Evolutionary conservation across 179 eudicot genomes (phyloP).

Genomic region (Spinacia oleracea): DNA sequence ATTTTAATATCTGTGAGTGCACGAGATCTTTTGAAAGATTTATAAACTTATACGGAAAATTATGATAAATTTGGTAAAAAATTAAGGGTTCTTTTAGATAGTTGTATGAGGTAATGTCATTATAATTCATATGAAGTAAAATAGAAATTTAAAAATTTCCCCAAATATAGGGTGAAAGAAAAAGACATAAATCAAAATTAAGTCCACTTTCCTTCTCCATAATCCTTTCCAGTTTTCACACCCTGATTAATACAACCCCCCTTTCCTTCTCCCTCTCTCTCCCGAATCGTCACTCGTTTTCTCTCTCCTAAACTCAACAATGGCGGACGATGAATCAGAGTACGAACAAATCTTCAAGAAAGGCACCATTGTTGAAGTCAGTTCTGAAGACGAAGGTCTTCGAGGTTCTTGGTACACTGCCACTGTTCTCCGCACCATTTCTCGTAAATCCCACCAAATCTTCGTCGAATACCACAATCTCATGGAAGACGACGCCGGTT

Average conservation of each 20-base stretch:
- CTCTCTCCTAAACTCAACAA: slow-evolving; percentile 3
- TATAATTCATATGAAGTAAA: no score
- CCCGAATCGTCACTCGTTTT: not conserved
- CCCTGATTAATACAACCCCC: not conserved
- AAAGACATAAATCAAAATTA: not conserved
- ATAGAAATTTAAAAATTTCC: no score
- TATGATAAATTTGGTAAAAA: no score
- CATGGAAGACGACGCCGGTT: slow-evolving; percentile 23
- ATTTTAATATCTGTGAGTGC: no score
- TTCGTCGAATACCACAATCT: slow-evolving; percentile 54
- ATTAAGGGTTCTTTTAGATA: no score
- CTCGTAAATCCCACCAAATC: slow-evolving; percentile 32
- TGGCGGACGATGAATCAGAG: slow-evolving; percentile 17
- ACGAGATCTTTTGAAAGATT: no score
- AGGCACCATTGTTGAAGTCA: slow-evolving; percentile 51
- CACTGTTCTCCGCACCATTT: slow-evolving; percentile 40
- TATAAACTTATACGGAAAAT: no score
- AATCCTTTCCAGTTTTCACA: no score
- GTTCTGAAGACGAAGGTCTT: slow-evolving; percentile 58
- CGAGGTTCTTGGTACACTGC: slow-evolving; percentile 76
- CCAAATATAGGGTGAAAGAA: no score
- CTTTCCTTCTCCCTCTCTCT: not conserved
- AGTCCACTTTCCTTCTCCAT: not conserved
- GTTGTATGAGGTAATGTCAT: no score
- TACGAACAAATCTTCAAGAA: slow-evolving; percentile 36